These are phyloP conservation scores for Ciborinia camelliae DNA, from an alignment of 2,329 filamentous ascomycete genomes.

Conservation along the genomic window DNA sequence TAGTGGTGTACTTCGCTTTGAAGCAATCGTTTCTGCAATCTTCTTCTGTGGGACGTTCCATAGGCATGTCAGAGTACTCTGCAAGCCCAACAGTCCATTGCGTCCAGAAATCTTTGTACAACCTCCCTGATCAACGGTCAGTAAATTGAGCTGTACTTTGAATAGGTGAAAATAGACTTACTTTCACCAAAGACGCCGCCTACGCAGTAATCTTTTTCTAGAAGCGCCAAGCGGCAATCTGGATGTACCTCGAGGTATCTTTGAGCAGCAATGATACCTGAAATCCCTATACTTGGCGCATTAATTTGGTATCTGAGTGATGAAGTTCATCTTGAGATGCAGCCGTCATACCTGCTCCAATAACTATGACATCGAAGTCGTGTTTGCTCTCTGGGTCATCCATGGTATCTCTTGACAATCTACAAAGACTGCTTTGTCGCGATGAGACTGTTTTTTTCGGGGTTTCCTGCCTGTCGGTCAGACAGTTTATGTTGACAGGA, in stretches of 20 bases:
- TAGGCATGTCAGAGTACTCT: slow-evolving; percentile 36
- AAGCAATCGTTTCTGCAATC: slow-evolving; percentile 33
- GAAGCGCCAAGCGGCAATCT: slow-evolving; percentile 16
- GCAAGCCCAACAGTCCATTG: slow-evolving; percentile 35
- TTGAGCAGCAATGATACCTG: slow-evolving; percentile 23
- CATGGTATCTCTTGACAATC: no score
- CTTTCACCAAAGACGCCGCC: background rate
- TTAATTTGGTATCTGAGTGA: no score
- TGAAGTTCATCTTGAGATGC: no score
- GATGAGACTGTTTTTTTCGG: no score
- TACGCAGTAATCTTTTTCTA: slow-evolving; percentile 21
- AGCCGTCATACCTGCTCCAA: no score
- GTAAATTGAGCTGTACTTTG: background rate
- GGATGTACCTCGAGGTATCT: slow-evolving; percentile 25
- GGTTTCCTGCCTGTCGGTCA: no score
- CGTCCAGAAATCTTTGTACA: slow-evolving; percentile 35
- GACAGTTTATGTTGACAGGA: no score
- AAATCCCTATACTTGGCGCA: no score
- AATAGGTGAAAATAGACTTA: background rate
- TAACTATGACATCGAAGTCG: no score
- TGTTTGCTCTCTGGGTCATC: no score
- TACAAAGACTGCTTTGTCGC: no score
- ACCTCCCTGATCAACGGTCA: slow-evolving; percentile 24
- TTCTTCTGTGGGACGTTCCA: slow-evolving; percentile 32
- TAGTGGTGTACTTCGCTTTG: slow-evolving; percentile 32